Conservation (phyloP, 129 eudicot genomes). For the Escallonia herrerae region DNA sequence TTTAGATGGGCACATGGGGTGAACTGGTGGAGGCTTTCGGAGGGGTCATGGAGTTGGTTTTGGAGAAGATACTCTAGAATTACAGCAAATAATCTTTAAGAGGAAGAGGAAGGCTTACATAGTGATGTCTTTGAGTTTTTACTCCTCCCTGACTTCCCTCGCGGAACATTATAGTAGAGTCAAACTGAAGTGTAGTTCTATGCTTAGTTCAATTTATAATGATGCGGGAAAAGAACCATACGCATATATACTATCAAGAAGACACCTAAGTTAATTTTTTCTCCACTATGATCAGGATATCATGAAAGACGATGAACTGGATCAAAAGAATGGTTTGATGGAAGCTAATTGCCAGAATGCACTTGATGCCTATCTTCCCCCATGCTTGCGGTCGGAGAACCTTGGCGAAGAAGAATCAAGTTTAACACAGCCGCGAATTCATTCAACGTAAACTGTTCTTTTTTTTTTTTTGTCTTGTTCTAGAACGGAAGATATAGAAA, state of each 20-base stretch:
- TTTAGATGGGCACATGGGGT: too few species aligned
- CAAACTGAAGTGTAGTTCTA: background rate
- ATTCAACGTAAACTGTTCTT: background rate
- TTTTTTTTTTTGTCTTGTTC: background rate
- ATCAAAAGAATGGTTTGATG: constrained; percentile 38
- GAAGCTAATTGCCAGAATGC: constrained; percentile 46
- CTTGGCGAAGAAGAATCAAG: too few species aligned
- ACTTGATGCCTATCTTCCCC: constrained; percentile 67
- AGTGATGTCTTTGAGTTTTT: too few species aligned
- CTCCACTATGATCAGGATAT: constrained; percentile 60
- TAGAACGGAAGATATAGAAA: too few species aligned
- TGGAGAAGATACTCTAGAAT: too few species aligned
- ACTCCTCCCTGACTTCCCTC: background rate
- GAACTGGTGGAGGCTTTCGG: too few species aligned
- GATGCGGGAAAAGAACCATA: background rate
- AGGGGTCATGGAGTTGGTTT: too few species aligned
- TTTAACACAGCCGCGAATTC: constrained; percentile 35
- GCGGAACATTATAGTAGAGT: background rate
- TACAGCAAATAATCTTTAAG: too few species aligned
- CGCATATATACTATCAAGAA: too few species aligned
- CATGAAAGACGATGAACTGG: constrained; percentile 59
- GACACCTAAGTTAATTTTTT: too few species aligned
- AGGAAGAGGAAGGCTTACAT: too few species aligned
- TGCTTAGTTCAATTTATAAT: background rate
- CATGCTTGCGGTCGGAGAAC: constrained; percentile 45